phyloP scores from a whole-genome alignment of 2,329 filamentous ascomycete species.

The Lasiodiplodia sp. region DNA sequence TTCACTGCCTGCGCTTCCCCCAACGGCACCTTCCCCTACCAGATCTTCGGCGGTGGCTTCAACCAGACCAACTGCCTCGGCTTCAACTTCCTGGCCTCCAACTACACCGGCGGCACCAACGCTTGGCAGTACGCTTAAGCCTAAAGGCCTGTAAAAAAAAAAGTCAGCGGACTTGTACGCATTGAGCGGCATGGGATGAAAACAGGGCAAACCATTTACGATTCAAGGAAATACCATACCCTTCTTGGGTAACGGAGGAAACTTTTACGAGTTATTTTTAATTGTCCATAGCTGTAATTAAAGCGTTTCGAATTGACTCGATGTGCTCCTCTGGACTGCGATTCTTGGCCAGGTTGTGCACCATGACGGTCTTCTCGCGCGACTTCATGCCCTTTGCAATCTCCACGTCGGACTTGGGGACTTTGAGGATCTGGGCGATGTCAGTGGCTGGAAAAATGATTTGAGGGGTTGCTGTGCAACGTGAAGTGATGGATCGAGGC shows the following conservation, averaged over 20 bases:
- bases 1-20: conserved; percentile 45
- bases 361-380: conserved; percentile 66
- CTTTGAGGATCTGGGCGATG: conserved; percentile 58
- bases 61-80: conserved; percentile 41
- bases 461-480: neutral
- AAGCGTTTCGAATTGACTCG: conserved; percentile 29
- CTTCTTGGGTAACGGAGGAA: neutral
- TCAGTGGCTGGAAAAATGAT: neutral
- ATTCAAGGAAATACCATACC: neutral
- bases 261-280: conserved; percentile 8
- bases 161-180: neutral
- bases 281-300: conserved; percentile 15
- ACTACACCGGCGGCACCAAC: conserved; percentile 34
- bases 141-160: neutral
- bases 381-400: conserved; percentile 70
- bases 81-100: conserved; percentile 44
- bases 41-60: conserved; percentile 41
- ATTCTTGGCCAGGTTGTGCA: conserved; percentile 33
- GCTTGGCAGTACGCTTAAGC: conserved; percentile 46
- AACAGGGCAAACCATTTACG: neutral
- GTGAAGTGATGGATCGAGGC: neutral
- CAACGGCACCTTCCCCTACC: conserved; percentile 40
- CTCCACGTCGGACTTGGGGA: conserved; percentile 69
- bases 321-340: conserved; percentile 39
- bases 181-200: neutral